These are phyloP conservation scores for Gracilariopsis chorda DNA, from an alignment of 23 red algal genomes.

Conservation along the genomic window DNA sequence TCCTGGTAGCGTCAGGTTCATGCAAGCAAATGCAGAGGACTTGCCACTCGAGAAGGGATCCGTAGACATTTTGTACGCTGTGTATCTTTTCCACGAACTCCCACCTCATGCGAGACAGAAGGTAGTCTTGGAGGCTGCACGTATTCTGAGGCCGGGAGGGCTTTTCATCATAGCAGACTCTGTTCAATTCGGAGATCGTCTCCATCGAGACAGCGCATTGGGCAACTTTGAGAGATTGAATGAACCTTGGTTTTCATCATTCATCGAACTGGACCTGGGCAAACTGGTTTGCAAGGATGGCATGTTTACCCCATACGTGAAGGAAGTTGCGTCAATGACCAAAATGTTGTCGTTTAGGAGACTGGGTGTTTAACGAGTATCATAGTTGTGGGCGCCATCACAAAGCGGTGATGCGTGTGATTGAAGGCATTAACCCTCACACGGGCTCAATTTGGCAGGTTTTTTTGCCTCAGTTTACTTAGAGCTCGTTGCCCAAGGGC, in stretches of 20 bases:
- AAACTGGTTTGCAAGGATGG: conserved; percentile 15
- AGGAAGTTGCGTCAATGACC: conserved; percentile 7
- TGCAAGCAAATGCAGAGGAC: conserved; percentile 59
- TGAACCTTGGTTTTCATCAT: conserved; percentile 79
- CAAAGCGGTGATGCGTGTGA: too few relatives aligned
- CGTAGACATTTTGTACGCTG: conserved; percentile 60
- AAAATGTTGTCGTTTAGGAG: conserved; percentile 35
- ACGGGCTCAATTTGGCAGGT: too few relatives aligned
- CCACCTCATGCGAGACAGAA: conserved; percentile 19
- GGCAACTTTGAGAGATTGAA: conserved; percentile 45
- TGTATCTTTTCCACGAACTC: conserved; percentile 85
- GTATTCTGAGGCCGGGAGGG: conserved; percentile 43
- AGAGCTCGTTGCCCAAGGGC: too few relatives aligned
- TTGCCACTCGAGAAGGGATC: conserved; percentile 23
- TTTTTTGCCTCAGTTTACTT: too few relatives aligned
- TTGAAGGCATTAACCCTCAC: too few relatives aligned
- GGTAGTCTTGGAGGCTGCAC: background rate
- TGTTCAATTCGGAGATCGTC: conserved; percentile 35
- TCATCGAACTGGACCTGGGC: conserved; percentile 42
- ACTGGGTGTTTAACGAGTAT: too few relatives aligned
- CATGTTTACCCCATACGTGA: background rate
- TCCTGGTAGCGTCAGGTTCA: conserved; percentile 10
- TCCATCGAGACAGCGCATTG: background rate
- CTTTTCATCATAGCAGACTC: conserved; percentile 67
- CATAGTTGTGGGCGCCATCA: too few relatives aligned